These are phyloP conservation scores for Collybia sp. DNA, from an alignment of 768 basidiomycete species.

Conservation along the genomic window DNA sequence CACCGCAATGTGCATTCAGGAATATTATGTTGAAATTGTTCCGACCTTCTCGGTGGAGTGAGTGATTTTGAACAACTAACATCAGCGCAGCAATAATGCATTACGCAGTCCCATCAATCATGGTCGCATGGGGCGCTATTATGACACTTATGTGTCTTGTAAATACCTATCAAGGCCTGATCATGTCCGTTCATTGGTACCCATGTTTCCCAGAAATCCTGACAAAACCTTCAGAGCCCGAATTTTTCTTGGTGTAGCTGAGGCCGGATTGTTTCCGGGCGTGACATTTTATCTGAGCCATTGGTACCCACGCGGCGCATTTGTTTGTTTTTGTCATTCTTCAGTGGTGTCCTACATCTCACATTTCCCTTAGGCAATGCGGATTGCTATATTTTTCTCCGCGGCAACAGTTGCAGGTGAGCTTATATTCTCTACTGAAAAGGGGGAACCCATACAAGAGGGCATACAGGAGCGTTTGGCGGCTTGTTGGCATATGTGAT, in stretches of 20 bases:
- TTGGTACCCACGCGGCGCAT: too few species aligned
- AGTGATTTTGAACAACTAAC: too few species aligned
- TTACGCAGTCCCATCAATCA: slow-evolving; percentile 24
- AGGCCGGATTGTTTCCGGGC: slow-evolving; percentile 34
- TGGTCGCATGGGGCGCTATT: slow-evolving; percentile 26
- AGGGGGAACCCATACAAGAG: slow-evolving; percentile 1
- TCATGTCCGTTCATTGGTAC: slow-evolving; percentile 16
- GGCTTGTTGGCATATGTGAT: slow-evolving; percentile 38
- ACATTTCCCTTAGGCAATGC: slow-evolving; percentile 42
- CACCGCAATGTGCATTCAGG: slow-evolving; percentile 7
- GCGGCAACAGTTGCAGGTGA: slow-evolving; percentile 51
- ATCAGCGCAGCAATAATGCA: too few species aligned
- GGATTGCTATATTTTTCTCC: slow-evolving; percentile 61
- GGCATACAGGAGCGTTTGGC: slow-evolving; percentile 32
- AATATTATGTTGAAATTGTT: slow-evolving; percentile 26
- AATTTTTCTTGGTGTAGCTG: slow-evolving; percentile 32
- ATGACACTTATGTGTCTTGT: slow-evolving; percentile 30
- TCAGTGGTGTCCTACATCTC: slow-evolving; percentile 21
- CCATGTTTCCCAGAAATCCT: too few species aligned
- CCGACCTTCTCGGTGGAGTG: slow-evolving; percentile 27
- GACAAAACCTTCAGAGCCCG: slow-evolving; percentile 24
- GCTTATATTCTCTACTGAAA: background rate
- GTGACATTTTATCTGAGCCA: slow-evolving; percentile 10
- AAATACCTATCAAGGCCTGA: slow-evolving; percentile 23
- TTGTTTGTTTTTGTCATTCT: too few species aligned